A percentile compares a stretch with the other conserved stretches of the same genome.
These are phyloP conservation scores for Notholithocarpus densiflorus DNA, from an alignment of 306 rosid species.

Conservation along the genomic window DNA sequence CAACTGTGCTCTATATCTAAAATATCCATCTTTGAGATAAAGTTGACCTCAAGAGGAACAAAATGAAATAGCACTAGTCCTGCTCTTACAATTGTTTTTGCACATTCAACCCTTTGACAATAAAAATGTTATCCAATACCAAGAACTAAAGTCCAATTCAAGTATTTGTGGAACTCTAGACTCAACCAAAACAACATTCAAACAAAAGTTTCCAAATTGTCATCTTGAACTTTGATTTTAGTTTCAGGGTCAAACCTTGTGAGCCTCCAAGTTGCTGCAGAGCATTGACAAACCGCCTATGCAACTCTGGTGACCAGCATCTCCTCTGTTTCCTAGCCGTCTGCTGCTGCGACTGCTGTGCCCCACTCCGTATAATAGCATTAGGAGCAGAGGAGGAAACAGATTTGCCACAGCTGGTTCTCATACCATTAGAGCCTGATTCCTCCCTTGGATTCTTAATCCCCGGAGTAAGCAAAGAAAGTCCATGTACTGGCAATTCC, in stretches of 20 bases:
- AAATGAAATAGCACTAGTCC: background rate
- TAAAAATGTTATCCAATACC: background rate
- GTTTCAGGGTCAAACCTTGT: slow-evolving; percentile 63
- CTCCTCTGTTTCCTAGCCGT: slow-evolving; percentile 78
- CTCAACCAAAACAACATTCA: background rate
- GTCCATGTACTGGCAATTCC: slow-evolving; percentile 51
- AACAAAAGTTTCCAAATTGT: background rate
- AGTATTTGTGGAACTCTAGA: slow-evolving; percentile 8
- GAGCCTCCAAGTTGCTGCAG: slow-evolving; percentile 96
- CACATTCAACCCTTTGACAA: slow-evolving; percentile 17
- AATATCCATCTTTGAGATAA: slow-evolving; percentile 17
- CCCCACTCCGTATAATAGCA: slow-evolving; percentile 24
- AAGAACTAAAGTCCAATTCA: slow-evolving; percentile 19
- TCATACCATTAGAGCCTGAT: slow-evolving; percentile 47
- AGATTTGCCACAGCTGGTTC: slow-evolving; percentile 45
- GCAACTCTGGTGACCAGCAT: slow-evolving; percentile 98
- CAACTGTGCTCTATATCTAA: slow-evolving; percentile 18
- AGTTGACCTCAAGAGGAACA: background rate
- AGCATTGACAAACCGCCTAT: slow-evolving; percentile 74
- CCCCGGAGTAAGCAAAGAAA: slow-evolving; percentile 62
- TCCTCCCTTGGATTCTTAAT: slow-evolving; percentile 58
- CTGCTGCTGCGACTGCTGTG: slow-evolving; percentile 42
- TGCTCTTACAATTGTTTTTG: background rate
- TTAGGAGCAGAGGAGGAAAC: slow-evolving; percentile 49
- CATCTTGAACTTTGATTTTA: background rate